Conservation (phyloP, 169 alveolate species). For the Perkinsus chesapeaki region DNA sequence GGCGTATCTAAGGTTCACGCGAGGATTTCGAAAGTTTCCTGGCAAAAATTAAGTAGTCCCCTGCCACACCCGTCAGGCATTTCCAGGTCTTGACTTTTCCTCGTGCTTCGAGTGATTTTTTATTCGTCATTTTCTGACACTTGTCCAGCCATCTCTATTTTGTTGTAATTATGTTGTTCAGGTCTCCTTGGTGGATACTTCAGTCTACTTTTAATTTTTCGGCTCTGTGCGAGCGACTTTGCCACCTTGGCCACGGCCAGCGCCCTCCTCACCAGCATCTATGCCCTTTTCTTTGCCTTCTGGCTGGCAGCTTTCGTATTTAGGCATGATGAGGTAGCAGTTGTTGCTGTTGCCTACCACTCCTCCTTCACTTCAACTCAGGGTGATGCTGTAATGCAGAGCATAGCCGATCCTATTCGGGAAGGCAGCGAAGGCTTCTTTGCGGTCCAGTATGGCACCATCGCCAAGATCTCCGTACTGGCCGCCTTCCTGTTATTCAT, state of each 20-base stretch:
- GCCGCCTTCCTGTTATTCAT: constrained; percentile 42
- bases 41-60: no score
- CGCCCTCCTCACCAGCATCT: not conserved
- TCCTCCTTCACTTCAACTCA: not conserved
- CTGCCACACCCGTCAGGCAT: no score
- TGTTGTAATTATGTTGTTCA: no score
- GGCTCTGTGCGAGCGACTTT: not conserved
- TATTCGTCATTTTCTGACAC: no score
- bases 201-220: not conserved
- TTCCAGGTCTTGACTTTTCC: no score
- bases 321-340: not conserved
- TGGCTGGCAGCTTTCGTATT: not conserved
- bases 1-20: not conserved
- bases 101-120: no score
- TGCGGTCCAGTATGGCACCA: constrained; percentile 67
- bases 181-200: not conserved
- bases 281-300: not conserved
- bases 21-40: not conserved
- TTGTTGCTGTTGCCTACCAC: not conserved
- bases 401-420: constrained; percentile 52
- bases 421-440: constrained; percentile 79
- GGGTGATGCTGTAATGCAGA: constrained; percentile 28
- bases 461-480: constrained; percentile 45
- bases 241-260: not conserved
- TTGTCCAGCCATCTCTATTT: no score